These are phyloP conservation scores for Wickerhamiella siamensis DNA, from an alignment of 805 yeast genomes.

Conservation along the genomic window DNA sequence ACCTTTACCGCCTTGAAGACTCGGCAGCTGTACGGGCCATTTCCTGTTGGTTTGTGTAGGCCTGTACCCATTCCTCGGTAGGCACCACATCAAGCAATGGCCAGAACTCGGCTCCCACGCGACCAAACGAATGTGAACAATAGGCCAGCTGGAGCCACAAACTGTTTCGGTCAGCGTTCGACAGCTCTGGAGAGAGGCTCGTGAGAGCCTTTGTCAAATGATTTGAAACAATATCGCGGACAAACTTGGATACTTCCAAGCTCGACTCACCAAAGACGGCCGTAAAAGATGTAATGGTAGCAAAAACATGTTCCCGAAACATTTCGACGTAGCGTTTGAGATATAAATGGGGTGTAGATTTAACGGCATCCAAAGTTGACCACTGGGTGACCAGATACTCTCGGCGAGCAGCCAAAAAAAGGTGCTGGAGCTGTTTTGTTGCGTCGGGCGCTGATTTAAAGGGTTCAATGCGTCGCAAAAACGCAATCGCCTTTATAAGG, in stretches of 20 bases:
- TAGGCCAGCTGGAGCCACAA: slow-evolving; percentile 70
- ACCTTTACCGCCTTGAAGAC: neutral
- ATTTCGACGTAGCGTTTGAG: slow-evolving; percentile 71
- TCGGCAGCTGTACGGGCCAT: slow-evolving; percentile 11
- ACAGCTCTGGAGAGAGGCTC: slow-evolving; percentile 19
- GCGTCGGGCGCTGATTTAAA: slow-evolving; percentile 18
- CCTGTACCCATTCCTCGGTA: slow-evolving; percentile 31
- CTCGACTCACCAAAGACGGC: slow-evolving; percentile 40
- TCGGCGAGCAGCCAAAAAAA: slow-evolving; percentile 26
- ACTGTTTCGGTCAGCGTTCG: slow-evolving; percentile 33
- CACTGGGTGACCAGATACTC: slow-evolving; percentile 11
- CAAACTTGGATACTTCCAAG: slow-evolving; percentile 20
- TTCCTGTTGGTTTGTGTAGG: slow-evolving; percentile 32
- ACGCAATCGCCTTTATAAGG: slow-evolving; percentile 62
- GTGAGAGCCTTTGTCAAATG: slow-evolving; percentile 16
- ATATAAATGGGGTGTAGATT: slow-evolving; percentile 43
- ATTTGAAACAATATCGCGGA: slow-evolving; percentile 14
- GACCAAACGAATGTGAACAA: slow-evolving; percentile 71
- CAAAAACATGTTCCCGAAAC: slow-evolving; percentile 69
- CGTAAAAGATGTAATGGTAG: slow-evolving; percentile 50
- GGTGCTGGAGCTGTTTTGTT: slow-evolving; percentile 15
- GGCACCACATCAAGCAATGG: slow-evolving; percentile 21
- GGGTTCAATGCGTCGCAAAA: slow-evolving; percentile 44
- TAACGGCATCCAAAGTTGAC: slow-evolving; percentile 31
- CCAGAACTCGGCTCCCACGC: slow-evolving; percentile 61